Evolutionary conservation across 352 stramenopile genomes (phyloP), one percentile per base, ranked within the genome.

Genomic region (Phytophthora multivora): DNA sequence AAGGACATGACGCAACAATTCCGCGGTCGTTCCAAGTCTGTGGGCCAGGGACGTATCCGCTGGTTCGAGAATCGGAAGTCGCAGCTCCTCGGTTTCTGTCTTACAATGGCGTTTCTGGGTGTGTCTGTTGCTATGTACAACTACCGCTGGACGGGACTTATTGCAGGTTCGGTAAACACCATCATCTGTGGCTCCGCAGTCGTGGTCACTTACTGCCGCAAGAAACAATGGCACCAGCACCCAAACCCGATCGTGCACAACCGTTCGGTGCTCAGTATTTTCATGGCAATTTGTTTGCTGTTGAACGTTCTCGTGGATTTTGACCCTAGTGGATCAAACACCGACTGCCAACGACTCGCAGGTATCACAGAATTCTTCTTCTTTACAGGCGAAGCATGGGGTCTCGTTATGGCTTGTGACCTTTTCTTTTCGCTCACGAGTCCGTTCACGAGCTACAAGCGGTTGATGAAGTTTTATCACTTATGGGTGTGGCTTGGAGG

Each of bases 11-110:
- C 85, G 35, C 63, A 86, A 40, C 83, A 96, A 61, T 96, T 96
- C 66, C 82, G 84, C 18, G 87, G 87, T 16, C 83, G 85, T 26
- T 75, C 82, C 45, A 82, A 90, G 58, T 91, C 82, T 15, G 74
- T 75, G 6, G 73, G 83, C 19, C 80, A 91, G 40, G 76, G 80
- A 51, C 83, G 83, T 35, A 93, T 96, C 54, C 79, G 79, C 46
- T 96, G 87, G 87, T 94, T 96, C 45, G 87, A 96, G 66, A 96
- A 96, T 61, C 82, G 87, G 16, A 96, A 96, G 71, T 93, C 83
- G 36, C 87, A 96, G 66, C 50, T 96, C 21, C 82, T 96, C 8
- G 87, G 87, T 10, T 92, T 83, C 66, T 93, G 83, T 47, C 74
- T 93, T 26, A 92, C 87, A 18, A 92, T 96, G 82, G 87, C 85